Base-by-base conservation (phyloP, 192 early-diverging fungal genomes). In the Phlyctochytrium arcticum region DNA sequence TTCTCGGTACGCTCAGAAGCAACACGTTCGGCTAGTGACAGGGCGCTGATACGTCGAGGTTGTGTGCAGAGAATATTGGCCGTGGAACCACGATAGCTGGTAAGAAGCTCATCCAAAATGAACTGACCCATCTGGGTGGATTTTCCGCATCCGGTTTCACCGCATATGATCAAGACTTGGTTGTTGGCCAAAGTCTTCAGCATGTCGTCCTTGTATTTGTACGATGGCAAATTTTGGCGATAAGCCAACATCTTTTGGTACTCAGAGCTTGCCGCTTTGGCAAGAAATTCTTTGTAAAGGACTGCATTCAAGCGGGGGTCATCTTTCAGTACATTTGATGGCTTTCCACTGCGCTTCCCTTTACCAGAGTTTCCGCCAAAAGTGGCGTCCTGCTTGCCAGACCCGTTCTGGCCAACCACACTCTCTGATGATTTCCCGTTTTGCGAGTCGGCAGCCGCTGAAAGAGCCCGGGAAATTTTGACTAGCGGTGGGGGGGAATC, bases 11-110 rank as follows among this genome's bases (percentile, higher is more conserved):
- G 69, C 32, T 66, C 64, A 5, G 53, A 8, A 6, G 54, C 19
- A 1, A 54, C 48, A 48, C 89, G 79, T 34, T 85, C 79, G 0
- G 90, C 88, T 36, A 93, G 86, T 4, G 89, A 85, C 50, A 90
- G 81, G 19, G 90, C 90, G 83, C 90, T 71, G 51, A 78, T 74
- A 42, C 68, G 59, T 36, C 83, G 48, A 37, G 85, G 83, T 76
- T 91, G 89, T 6, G 91, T 90, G 69, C 89, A 90, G 8, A 90
- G 76, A 56, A 91, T 83, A 56, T 85, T 79, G 35, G 54, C 60
- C 1, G 72, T 21, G 6, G 78, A 72, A 5, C 82, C 80, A 3
- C 51, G 47, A 0, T 69, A 67, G n/a, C 29, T 33, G 27, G 42
- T 30, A 3, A 91, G 59, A 51, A 85, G 55, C 29, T 78, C 51